Conservation (phyloP, 495 filamentous ascomycete genomes). For the Xanthoparmelia taractica region DNA sequence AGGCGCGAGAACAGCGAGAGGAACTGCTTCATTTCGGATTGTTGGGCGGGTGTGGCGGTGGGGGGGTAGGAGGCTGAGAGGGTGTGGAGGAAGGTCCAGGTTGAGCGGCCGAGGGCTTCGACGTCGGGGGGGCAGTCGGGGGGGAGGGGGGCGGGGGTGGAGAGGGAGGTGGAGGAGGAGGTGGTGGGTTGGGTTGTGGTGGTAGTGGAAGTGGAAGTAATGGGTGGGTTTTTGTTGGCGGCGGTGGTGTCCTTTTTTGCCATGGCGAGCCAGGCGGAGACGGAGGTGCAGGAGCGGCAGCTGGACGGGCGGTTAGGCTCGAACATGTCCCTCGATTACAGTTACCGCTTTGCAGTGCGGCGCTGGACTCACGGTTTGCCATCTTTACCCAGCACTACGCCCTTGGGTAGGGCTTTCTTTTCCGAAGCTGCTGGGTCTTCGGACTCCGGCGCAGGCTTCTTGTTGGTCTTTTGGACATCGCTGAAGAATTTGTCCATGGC, state of each 20-base stretch:
- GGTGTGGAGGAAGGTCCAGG: slow-evolving; percentile 90
- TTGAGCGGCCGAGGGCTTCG: slow-evolving; percentile 70
- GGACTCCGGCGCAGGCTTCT: not conserved
- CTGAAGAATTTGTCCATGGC: slow-evolving; percentile 24
- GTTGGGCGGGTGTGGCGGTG: slow-evolving; percentile 53
- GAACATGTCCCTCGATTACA: no score
- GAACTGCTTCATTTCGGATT: slow-evolving; percentile 70
- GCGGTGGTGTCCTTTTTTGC: slow-evolving; percentile 46
- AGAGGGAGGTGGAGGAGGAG: slow-evolving; percentile 17
- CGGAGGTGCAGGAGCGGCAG: slow-evolving; percentile 80
- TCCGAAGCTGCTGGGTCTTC: slow-evolving; percentile 28
- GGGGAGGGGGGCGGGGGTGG: slow-evolving; percentile 27
- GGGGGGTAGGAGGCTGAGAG: slow-evolving; percentile 81
- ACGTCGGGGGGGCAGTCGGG: slow-evolving; percentile 53
- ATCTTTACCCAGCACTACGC: slow-evolving; percentile 80
- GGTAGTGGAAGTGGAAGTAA: no score
- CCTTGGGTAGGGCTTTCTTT: slow-evolving; percentile 53
- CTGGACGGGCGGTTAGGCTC: slow-evolving; percentile 43
- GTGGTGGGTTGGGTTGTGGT: slow-evolving; percentile 15
- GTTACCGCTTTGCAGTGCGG: not conserved
- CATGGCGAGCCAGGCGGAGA: slow-evolving; percentile 60
- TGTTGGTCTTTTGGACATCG: slow-evolving; percentile 12
- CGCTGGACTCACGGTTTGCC: slow-evolving; percentile 79
- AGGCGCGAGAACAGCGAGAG: slow-evolving; percentile 69
- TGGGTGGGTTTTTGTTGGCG: slow-evolving; percentile 16